phyloP scores from a whole-genome alignment of 1,139 yeast genomes.

The Candida sojae region DNA sequence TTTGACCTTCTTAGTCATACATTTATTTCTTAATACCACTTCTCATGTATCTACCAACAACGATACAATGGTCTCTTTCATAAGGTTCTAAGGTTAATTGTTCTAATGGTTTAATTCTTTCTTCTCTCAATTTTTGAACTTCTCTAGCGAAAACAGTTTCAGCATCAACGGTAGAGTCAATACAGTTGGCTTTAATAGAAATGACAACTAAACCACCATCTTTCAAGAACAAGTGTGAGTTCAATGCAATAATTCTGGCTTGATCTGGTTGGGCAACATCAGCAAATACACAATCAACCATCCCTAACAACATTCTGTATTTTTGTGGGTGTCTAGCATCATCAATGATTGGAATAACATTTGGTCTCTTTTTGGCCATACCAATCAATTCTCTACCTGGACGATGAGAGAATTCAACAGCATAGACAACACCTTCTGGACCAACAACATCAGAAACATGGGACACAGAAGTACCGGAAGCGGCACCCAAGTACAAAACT shows the following conservation, averaged over 20 bases:
- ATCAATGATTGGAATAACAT: conserved; percentile 96
- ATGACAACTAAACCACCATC: conserved; percentile 98
- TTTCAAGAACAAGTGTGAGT: conserved; percentile 96
- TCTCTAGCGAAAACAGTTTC: conserved; percentile 99
- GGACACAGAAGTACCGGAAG: conserved; percentile 98
- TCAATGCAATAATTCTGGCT: conserved; percentile 98
- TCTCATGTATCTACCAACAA: conserved; percentile 95
- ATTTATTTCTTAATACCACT: conserved; percentile 64
- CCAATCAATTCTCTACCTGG: conserved; percentile 99
- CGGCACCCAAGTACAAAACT: conserved; percentile 97
- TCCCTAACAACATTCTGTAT: conserved; percentile 97
- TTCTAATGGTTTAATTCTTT: conserved; percentile 96
- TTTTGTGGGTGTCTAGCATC: conserved; percentile 99
- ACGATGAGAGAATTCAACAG: conserved; percentile 99
- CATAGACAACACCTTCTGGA: conserved; percentile 98
- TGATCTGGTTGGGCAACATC: conserved; percentile 99
- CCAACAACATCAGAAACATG: conserved; percentile 99
- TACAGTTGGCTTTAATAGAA: conserved; percentile 99
- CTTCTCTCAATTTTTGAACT: conserved; percentile 98
- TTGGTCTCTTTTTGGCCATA: conserved; percentile 99
- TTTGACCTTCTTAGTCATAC: too few species aligned
- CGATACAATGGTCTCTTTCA: conserved; percentile 99
- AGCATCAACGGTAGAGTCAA: conserved; percentile 98
- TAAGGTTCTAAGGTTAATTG: conserved; percentile 98
- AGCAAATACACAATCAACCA: conserved; percentile 98